Evolutionary conservation across 306 rosid species (phyloP).

Genomic region (Oemleria cerasiformis): DNA sequence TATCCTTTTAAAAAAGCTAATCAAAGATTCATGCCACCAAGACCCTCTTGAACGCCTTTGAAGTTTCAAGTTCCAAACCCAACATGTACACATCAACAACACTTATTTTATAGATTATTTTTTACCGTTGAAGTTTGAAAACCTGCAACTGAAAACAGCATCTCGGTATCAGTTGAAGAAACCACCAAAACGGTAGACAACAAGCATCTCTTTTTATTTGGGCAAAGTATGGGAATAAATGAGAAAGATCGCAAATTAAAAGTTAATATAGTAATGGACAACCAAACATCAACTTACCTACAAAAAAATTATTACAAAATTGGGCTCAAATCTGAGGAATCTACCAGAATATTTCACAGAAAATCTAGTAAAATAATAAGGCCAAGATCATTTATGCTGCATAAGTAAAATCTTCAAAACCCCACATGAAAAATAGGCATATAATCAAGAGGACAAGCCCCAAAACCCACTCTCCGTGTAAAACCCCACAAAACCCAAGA

Average conservation of each 20-base stretch:
- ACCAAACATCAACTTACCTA: slow-evolving; percentile 61
- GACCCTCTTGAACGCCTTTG: slow-evolving; percentile 30
- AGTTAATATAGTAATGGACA: slow-evolving; percentile 38
- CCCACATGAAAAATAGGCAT: slow-evolving; percentile 48
- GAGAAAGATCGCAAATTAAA: slow-evolving; percentile 49
- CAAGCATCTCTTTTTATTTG: slow-evolving; percentile 68
- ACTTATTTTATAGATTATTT: slow-evolving; percentile 9
- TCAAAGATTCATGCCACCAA: slow-evolving; percentile 46
- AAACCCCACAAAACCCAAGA: slow-evolving; percentile 66
- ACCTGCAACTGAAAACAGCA: slow-evolving; percentile 97
- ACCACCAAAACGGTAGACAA: slow-evolving; percentile 94
- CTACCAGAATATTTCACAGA: slow-evolving; percentile 60
- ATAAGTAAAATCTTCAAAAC: slow-evolving; percentile 33
- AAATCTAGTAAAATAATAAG: slow-evolving; percentile 58
- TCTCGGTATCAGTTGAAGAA: slow-evolving; percentile 84
- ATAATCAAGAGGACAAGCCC: slow-evolving; percentile 47
- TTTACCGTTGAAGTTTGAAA: slow-evolving; percentile 59
- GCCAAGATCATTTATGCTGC: slow-evolving; percentile 51
- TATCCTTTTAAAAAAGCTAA: slow-evolving; percentile 31
- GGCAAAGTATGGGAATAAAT: slow-evolving; percentile 52
- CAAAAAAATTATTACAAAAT: slow-evolving; percentile 44
- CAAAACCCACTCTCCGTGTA: slow-evolving; percentile 84
- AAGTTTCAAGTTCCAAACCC: slow-evolving; percentile 73
- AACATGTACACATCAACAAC: slow-evolving; percentile 34
- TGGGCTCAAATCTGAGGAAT: slow-evolving; percentile 65